Conservation (phyloP, 1,284 basidiomycete genomes). For the Tylopilus sp. region DNA sequence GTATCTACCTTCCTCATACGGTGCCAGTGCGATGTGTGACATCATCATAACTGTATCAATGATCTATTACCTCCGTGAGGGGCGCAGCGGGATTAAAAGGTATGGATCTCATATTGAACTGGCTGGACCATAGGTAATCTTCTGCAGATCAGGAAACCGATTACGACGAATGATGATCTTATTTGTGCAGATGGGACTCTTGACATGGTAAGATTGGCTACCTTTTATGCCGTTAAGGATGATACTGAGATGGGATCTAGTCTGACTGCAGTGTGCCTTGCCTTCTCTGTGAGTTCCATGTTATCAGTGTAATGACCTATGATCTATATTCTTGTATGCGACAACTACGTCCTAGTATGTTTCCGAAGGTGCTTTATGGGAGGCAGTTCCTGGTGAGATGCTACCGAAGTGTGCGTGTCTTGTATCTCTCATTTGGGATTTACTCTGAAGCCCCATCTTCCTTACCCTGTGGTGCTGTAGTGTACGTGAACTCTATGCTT, state of each 20-base stretch:
- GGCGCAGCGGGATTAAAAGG: constrained; percentile 4
- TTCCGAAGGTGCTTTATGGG: background rate
- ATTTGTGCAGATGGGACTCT: background rate
- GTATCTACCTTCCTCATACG: background rate
- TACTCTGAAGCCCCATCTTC: background rate
- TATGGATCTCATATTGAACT: background rate
- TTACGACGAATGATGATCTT: constrained; percentile 5
- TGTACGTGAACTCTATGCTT: background rate
- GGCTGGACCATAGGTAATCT: too few species aligned
- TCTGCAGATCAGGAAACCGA: constrained; percentile 4
- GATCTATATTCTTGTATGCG: background rate
- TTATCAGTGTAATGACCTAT: background rate
- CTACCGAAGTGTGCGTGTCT: background rate
- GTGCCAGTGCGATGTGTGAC: constrained; percentile 3
- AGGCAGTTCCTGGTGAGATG: background rate
- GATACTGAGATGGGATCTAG: background rate
- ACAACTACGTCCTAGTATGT: background rate
- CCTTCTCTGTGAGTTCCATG: background rate
- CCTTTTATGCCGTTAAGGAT: too few species aligned
- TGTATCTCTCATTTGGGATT: background rate
- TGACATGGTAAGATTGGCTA: constrained; percentile 1
- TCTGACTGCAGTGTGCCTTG: background rate
- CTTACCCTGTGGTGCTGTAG: too few species aligned
- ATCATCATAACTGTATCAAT: constrained; percentile 5
- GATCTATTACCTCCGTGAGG: constrained; percentile 11